Percentiles rank a stretch among this genome's conserved stretches.
Conservation (phyloP, 495 filamentous ascomycete species). For the Eremomyces bilateralis region DNA sequence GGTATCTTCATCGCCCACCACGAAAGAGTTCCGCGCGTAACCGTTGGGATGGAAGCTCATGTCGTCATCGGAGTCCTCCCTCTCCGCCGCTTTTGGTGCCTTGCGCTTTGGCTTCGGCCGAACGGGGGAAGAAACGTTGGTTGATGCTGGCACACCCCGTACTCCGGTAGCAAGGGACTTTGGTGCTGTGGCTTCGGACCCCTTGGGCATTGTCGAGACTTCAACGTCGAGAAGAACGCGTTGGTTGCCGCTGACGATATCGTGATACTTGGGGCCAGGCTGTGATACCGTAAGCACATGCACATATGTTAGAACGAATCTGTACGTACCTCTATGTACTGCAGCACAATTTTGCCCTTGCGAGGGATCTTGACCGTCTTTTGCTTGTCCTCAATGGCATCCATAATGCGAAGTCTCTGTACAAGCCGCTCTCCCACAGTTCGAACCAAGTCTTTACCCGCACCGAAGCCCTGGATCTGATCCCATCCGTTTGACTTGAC, state of each 20-base stretch:
- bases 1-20: slow-evolving; percentile 24
- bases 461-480: slow-evolving; percentile 28
- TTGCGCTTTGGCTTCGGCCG: slow-evolving; percentile 29
- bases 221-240: too few species aligned
- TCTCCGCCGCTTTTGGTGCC: slow-evolving; percentile 19
- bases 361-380: too few species aligned
- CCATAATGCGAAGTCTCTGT: slow-evolving; percentile 26
- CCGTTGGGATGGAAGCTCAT: slow-evolving; percentile 19
- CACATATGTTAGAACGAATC: too few species aligned
- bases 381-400: not conserved
- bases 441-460: slow-evolving; percentile 32
- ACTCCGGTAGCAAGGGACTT: too few species aligned
- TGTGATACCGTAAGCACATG: too few species aligned
- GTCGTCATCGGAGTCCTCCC: slow-evolving; percentile 17
- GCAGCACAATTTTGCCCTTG: not conserved
- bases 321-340: not conserved
- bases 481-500: slow-evolving; percentile 26
- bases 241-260: too few species aligned
- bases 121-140: slow-evolving; percentile 69
- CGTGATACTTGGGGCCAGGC: too few species aligned
- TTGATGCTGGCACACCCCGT: too few species aligned
- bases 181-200: slow-evolving; percentile 10
- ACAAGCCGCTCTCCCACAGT: slow-evolving; percentile 44
- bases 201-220: too few species aligned
- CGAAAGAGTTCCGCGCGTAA: slow-evolving; percentile 29